A percentile compares a stretch with the other conserved stretches of the same genome.
phyloP scores from a whole-genome alignment of 139 green algal genomes.

The Chlamydomonas schloesseri region DNA sequence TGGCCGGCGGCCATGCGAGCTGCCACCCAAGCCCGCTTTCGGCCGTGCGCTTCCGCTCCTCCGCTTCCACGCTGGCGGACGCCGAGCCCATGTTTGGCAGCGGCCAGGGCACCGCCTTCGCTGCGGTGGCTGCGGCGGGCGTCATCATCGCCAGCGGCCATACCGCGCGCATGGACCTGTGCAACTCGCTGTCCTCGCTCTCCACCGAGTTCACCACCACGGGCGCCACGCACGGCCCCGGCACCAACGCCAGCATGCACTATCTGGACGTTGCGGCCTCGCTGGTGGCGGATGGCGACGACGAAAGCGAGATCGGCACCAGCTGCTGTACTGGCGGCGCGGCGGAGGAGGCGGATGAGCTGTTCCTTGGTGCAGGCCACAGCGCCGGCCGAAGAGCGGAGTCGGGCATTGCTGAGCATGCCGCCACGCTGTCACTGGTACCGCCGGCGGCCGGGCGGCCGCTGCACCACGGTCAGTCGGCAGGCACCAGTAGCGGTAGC shows the following conservation, averaged over 20 bases:
- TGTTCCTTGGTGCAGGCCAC: not conserved
- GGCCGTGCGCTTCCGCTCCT: conserved; percentile 16
- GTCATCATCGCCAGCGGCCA: not conserved
- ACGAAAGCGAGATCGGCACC: conserved; percentile 24
- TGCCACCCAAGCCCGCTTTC: not conserved
- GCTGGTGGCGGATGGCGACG: conserved; percentile 20
- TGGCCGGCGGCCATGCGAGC: not conserved
- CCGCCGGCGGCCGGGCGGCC: no score
- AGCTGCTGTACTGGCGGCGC: conserved; percentile 28
- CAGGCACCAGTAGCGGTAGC: no score
- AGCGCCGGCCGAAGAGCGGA: not conserved
- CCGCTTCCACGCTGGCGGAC: not conserved
- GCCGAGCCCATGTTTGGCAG: not conserved
- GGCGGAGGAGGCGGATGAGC: conserved; percentile 23
- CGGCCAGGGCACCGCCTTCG: not conserved
- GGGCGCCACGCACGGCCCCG: not conserved
- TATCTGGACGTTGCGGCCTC: conserved; percentile 32
- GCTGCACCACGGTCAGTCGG: no score
- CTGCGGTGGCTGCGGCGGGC: not conserved
- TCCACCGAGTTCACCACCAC: conserved; percentile 3
- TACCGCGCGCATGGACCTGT: conserved; percentile 16
- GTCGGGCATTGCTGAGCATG: not conserved
- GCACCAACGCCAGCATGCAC: not conserved
- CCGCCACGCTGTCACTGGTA: not conserved
- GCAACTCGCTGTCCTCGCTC: conserved; percentile 24